A percentile compares a stretch with the other conserved stretches of the same genome.
phyloP scores from a whole-genome alignment of 1,284 basidiomycete species.

The Tremellales sp. region DNA sequence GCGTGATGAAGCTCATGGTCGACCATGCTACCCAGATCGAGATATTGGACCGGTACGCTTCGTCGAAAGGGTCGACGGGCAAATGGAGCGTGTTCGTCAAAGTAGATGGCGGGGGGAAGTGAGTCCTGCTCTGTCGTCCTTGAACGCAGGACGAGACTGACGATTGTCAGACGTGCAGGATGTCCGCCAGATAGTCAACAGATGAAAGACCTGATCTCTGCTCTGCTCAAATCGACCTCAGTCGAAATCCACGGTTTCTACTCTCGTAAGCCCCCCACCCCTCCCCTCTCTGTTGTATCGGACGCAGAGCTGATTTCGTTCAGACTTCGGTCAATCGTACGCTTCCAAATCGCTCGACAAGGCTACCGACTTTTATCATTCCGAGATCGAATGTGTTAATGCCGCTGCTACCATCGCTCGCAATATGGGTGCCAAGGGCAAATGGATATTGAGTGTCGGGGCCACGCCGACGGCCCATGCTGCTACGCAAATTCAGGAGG shows the following conservation, averaged over 20 bases:
- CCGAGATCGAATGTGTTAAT: constrained; percentile 70
- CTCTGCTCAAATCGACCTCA: constrained; percentile 54
- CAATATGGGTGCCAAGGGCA: constrained; percentile 22
- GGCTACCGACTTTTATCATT: constrained; percentile 62
- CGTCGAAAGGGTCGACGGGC: constrained; percentile 48
- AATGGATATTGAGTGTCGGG: constrained; percentile 73
- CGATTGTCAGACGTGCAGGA: constrained; percentile 67
- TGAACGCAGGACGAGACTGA: neutral
- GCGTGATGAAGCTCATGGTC: constrained; percentile 62
- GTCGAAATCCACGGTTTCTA: constrained; percentile 78
- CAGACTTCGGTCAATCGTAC: constrained; percentile 58
- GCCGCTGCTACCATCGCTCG: constrained; percentile 61
- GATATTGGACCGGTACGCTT: constrained; percentile 53
- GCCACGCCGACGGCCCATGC: constrained; percentile 72
- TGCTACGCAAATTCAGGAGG: constrained; percentile 15
- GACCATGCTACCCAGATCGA: constrained; percentile 70
- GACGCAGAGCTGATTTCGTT: neutral
- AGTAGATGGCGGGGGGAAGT: constrained; percentile 73
- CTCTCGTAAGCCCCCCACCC: constrained; percentile 54
- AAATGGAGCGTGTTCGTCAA: constrained; percentile 76
- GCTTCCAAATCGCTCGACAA: constrained; percentile 61
- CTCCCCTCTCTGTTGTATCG: neutral
- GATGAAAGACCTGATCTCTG: constrained; percentile 58
- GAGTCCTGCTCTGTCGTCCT: constrained; percentile 34
- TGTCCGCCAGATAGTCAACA: constrained; percentile 55